Evolutionary conservation across 306 rosid species (phyloP), one percentile per base, ranked within the genome.

Genomic region (Acmispon strigosus): DNA sequence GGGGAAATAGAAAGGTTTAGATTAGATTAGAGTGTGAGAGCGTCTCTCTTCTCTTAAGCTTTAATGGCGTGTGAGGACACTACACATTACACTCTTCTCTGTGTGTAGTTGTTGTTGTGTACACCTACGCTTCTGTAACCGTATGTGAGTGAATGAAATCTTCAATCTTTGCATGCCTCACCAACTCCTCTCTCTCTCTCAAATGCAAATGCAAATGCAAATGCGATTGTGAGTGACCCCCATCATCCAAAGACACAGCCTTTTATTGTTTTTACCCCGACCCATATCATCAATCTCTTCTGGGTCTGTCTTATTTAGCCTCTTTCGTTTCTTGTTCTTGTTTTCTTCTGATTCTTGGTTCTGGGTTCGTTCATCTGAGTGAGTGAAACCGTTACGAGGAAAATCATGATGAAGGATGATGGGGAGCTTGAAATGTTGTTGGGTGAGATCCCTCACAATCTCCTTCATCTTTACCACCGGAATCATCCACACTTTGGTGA

Each of bases 111-210:
- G 65, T 2, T 24, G 74, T 2, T 80, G 50, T 39, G 72, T 70
- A 55, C 29, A 43, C 52, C 69, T 75, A 75, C 82, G 71, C 56
- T 72, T 52, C 50, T 41, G 80, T 74, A 67, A 80, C 67, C 84
- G 84, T 75, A 75, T 80, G 72, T 44, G 37, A 32, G 2, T 32
- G 1, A 32, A 0, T 2, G 5, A 54, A 70, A 24, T 48, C 78
- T 78, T 81, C 64, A 81, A 81, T 78, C 84, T 78, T 86, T 86
- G 87, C 90, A 86, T 83, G 90, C 82, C 76, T 86, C 78, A 83
- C 82, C 90, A 73, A 81, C 82, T 59, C 44, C 62, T 61, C 78
- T 8, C 42, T 53, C 34, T 57, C 24, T 37, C 34, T 14, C 0
- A 53, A 65, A 65, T 24, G 22, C 29, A 10, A 41, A 9, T 41